Base-by-base conservation (phyloP, 495 filamentous ascomycete genomes). In the Collariella sp. region DNA sequence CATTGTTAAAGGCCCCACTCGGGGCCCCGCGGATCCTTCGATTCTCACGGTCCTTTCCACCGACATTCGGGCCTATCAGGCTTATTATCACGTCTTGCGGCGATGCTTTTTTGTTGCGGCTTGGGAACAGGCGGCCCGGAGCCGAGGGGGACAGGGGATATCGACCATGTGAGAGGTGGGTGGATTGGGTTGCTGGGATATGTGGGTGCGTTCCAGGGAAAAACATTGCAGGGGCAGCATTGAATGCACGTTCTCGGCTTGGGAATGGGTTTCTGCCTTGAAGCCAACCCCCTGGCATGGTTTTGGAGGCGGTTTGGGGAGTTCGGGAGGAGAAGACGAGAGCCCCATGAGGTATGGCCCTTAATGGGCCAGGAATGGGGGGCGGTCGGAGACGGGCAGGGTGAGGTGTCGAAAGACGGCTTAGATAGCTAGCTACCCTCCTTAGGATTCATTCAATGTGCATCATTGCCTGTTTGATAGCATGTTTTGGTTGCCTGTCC, bases 81-180 rank as follows among this genome's bases (percentile, higher is more conserved):
- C 40, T 19, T 26, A 20, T 31, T 13, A 34, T 50, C 42, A 35
- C 31, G 35, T 22, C 39, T 44, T 50, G 19, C n/a, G 13, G 18
- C 19, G 33, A 7, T 52, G 29, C 16, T 52, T 29, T 56, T 23
- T 53, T n/a, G n/a, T n/a, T 49, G 54, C 46, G 7, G 52, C 46
- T 62, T 52, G 51, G 54, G 57, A 54, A 58, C 59, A 55, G 55
- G 55, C 51, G 55, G 26, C 24, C 40, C 22, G 29, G 38, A 42
- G 47, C 26, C 51, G 16, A 42, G 12, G 42, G 51, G 31, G 38
- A 35, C 46, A 42, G 46, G 49, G 40, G 46, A 47, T 46, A 56
- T 48, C 41, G 31, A 31, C 38, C 44, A 44, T 58, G 34, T 49
- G 45, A 39, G 46, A n/a, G 24, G 11, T 12, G 35, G 22, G 40